These are phyloP conservation scores for Melanopsichium pennsylvanicum DNA, from an alignment of 1,284 basidiomycete species.

Conservation along the genomic window DNA sequence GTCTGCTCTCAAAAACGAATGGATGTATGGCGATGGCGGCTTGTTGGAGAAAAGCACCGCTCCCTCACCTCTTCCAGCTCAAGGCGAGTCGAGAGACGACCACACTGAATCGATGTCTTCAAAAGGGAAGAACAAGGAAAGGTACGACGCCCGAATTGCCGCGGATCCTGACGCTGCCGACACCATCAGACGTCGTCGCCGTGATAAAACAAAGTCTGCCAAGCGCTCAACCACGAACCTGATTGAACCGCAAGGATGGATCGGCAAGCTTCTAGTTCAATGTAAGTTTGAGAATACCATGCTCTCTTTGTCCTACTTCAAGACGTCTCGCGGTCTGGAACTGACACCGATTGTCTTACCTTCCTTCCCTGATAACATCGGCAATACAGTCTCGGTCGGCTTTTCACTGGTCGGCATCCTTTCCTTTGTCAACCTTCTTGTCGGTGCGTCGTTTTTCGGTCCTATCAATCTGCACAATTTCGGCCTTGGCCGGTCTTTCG, in stretches of 20 bases:
- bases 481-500: constrained; percentile 48
- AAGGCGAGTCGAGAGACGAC: no score
- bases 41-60: constrained; percentile 24
- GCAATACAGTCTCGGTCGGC: constrained; percentile 47
- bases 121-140: constrained; percentile 3
- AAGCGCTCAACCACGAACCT: background rate
- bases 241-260: constrained; percentile 13
- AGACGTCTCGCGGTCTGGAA: no score
- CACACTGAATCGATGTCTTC: background rate
- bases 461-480: constrained; percentile 51
- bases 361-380: no score
- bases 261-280: constrained; percentile 32
- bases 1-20: constrained; percentile 38
- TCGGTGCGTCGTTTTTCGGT: constrained; percentile 40
- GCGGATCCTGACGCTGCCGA: constrained; percentile 4
- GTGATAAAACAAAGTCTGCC: background rate
- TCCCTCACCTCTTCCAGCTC: background rate
- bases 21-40: constrained; percentile 48
- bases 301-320: no score
- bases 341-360: no score
- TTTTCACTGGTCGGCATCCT: constrained; percentile 50
- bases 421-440: constrained; percentile 47
- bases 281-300: constrained; percentile 12
- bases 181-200: constrained; percentile 6
- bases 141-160: constrained; percentile 35